Percentiles rank a stretch among this genome's conserved stretches.
These are phyloP conservation scores for Anthracocystis panici-leucophaei DNA, from an alignment of 1,284 basidiomycete genomes.

Conservation along the genomic window DNA sequence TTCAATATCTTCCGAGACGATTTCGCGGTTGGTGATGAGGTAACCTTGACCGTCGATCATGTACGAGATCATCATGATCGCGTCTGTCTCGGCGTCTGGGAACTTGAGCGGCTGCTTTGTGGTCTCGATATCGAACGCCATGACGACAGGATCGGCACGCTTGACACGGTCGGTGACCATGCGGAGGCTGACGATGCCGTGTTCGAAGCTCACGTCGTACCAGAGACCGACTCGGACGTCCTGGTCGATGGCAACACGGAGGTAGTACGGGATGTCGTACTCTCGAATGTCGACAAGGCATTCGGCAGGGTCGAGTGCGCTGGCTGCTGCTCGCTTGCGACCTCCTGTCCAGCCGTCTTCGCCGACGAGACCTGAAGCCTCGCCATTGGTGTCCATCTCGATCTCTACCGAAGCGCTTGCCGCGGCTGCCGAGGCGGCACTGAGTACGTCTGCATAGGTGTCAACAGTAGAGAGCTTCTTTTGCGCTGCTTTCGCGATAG, in stretches of 20 bases:
- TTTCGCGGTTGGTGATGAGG: constrained; percentile 96
- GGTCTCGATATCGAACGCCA: constrained; percentile 99
- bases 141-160: constrained; percentile 97
- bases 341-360: constrained; percentile 45
- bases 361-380: constrained; percentile 68
- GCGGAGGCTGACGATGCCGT: constrained; percentile 82
- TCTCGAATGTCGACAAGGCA: constrained; percentile 94
- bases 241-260: constrained; percentile 98
- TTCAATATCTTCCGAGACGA: constrained; percentile 96
- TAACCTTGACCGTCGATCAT: constrained; percentile 97
- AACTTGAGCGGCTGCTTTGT: constrained; percentile 99
- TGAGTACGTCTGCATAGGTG: constrained; percentile 97
- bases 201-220: constrained; percentile 86
- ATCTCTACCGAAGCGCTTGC: constrained; percentile 49
- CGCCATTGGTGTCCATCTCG: constrained; percentile 47
- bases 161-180: constrained; percentile 87
- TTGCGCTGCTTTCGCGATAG: constrained; percentile 87
- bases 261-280: constrained; percentile 96
- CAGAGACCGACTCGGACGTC: constrained; percentile 96
- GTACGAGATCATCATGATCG: constrained; percentile 99
- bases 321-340: constrained; percentile 34
- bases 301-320: constrained; percentile 81
- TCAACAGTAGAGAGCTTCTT: constrained; percentile 96
- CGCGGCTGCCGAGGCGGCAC: constrained; percentile 57
- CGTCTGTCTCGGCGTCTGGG: constrained; percentile 93